A percentile compares a stretch with the other conserved stretches of the same genome.
These are phyloP conservation scores for Polychytrium aggregatum DNA, from an alignment of 192 early-diverging fungal species.

Conservation along the genomic window DNA sequence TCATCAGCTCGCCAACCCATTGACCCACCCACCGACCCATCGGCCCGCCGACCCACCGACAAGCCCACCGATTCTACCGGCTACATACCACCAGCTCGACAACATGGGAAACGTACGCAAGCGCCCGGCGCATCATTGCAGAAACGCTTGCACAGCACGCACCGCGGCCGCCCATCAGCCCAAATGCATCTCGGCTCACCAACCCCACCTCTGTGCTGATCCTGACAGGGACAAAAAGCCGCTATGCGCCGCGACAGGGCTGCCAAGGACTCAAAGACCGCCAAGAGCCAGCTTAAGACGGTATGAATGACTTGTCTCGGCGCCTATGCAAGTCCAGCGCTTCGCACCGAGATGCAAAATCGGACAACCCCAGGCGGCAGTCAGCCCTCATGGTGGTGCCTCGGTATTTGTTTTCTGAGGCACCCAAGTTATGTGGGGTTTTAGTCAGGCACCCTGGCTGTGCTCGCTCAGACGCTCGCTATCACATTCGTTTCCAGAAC, in stretches of 20 bases:
- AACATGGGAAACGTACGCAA: constrained; percentile 7
- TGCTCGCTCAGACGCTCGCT: no score
- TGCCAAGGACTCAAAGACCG: constrained; percentile 9
- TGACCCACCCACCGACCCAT: no score
- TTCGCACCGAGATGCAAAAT: background rate
- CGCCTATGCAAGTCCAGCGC: background rate
- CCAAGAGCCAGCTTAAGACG: constrained; percentile 30
- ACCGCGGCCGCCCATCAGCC: background rate
- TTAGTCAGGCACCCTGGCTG: no score
- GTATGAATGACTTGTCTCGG: no score
- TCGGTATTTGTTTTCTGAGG: background rate
- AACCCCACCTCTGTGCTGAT: no score
- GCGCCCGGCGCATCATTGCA: no score
- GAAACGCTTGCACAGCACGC: no score
- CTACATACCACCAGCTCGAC: no score
- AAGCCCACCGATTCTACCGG: no score
- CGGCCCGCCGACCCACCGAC: no score
- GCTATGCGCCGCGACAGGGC: constrained; percentile 16
- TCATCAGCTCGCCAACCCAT: no score
- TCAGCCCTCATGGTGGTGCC: background rate
- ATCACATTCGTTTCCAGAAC: constrained; percentile 56
- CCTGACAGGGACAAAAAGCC: constrained; percentile 20
- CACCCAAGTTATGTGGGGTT: no score
- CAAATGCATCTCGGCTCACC: background rate
- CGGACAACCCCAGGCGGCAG: background rate